phyloP scores from a whole-genome alignment of 2,329 filamentous ascomycete genomes.

The Sclerotinia trifoliorum region DNA sequence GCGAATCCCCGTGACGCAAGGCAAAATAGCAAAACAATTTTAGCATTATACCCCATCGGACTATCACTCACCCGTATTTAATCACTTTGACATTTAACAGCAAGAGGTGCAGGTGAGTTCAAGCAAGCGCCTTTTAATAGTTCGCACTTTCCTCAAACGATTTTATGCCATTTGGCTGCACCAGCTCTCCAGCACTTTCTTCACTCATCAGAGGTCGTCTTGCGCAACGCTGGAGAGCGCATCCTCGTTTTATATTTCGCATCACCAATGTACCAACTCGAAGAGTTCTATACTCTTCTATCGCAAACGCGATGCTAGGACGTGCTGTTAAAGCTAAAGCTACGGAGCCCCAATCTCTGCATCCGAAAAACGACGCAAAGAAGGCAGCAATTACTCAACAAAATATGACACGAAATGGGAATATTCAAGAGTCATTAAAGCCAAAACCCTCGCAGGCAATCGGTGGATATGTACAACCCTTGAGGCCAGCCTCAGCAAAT shows the following conservation, averaged over 20 bases:
- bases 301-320: slow-evolving; percentile 41
- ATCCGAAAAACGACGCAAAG: slow-evolving; percentile 35
- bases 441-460: slow-evolving; percentile 41
- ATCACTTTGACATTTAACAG: slow-evolving; percentile 3
- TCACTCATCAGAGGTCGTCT: slow-evolving; percentile 33
- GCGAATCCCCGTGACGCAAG: slow-evolving; percentile 12
- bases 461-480: slow-evolving; percentile 38
- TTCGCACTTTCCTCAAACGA: slow-evolving; percentile 24
- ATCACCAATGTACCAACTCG: slow-evolving; percentile 30
- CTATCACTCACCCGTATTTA: not conserved
- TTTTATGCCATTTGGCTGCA: slow-evolving; percentile 39
- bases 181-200: slow-evolving; percentile 33
- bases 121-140: slow-evolving; percentile 26
- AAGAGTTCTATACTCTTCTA: slow-evolving; percentile 34
- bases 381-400: slow-evolving; percentile 59
- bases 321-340: slow-evolving; percentile 33
- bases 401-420: slow-evolving; percentile 50
- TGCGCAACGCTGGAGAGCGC: slow-evolving; percentile 36
- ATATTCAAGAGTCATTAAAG: slow-evolving; percentile 53
- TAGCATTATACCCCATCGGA: not conserved
- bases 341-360: slow-evolving; percentile 23
- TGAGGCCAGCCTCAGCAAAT: slow-evolving; percentile 33
- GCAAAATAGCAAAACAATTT: slow-evolving; percentile 13
- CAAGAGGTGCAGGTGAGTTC: slow-evolving; percentile 4
- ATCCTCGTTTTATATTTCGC: slow-evolving; percentile 24